These are phyloP conservation scores for Candida ascalaphidarum DNA, from an alignment of 805 yeast species.

Conservation along the genomic window DNA sequence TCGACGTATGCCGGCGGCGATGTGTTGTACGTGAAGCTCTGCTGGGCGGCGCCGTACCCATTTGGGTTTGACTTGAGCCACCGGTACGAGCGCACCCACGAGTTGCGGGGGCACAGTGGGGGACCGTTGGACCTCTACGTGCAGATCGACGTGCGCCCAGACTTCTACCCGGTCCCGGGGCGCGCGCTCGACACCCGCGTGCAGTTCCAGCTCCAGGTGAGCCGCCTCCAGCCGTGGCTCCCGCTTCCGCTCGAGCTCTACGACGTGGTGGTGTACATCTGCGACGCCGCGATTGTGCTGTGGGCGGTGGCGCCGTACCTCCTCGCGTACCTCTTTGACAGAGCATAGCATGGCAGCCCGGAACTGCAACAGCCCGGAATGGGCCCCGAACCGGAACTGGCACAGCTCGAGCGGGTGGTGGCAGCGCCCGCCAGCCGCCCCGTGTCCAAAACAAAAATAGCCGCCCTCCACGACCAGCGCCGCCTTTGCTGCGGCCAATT, in stretches of 20 bases:
- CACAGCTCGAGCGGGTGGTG: no score
- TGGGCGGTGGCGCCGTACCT: conserved; percentile 2
- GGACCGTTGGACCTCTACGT: conserved; percentile 7
- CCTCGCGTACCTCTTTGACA: no score
- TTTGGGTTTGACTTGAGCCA: conserved; percentile 5
- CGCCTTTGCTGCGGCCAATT: no score
- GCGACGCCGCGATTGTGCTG: conserved; percentile 6
- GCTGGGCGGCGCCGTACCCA: conserved; percentile 13
- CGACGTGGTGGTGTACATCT: conserved; percentile 6
- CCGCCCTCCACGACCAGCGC: no score
- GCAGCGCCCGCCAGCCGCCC: no score
- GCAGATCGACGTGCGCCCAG: conserved; percentile 5
- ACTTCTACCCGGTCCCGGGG: conserved; percentile 7
- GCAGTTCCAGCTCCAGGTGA: conserved; percentile 3
- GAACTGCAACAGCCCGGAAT: no score
- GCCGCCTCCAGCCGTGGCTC: conserved; percentile 5
- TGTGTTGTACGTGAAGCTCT: conserved; percentile 8
- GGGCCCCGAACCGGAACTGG: no score
- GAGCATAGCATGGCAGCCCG: no score
- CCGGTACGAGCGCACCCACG: no score
- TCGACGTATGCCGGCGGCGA: conserved; percentile 11
- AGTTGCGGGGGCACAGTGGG: not conserved
- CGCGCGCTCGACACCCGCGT: conserved; percentile 1
- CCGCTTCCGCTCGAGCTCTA: conserved; percentile 12
- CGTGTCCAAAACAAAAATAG: no score